These are phyloP conservation scores for Chytridium lagenaria DNA, from an alignment of 371 early-diverging fungal species.

Conservation along the genomic window DNA sequence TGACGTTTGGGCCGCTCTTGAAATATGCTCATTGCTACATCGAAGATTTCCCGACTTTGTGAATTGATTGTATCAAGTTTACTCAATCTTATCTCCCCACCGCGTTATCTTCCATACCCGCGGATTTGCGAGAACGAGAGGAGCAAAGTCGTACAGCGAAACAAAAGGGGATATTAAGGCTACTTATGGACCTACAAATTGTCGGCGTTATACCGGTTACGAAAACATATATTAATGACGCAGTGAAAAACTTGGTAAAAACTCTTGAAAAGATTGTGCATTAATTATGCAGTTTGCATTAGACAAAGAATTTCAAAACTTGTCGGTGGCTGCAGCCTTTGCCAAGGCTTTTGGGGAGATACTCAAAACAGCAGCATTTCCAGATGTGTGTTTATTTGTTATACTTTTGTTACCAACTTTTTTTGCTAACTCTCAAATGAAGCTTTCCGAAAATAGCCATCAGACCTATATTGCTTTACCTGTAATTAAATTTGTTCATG, in stretches of 20 bases:
- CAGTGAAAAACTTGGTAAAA: neutral
- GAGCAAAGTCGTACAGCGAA: conserved; percentile 74
- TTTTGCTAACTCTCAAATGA: no score
- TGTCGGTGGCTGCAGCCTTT: conserved; percentile 79
- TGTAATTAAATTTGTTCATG: conserved; percentile 45
- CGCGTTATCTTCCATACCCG: conserved; percentile 58
- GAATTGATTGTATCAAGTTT: conserved; percentile 67
- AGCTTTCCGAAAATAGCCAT: neutral
- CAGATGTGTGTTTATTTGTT: neutral
- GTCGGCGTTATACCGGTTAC: conserved; percentile 58
- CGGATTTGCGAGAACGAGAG: conserved; percentile 71
- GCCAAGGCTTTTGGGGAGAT: conserved; percentile 69
- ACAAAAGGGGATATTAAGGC: conserved; percentile 74
- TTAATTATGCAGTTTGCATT: conserved; percentile 18
- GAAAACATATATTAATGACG: conserved; percentile 23
- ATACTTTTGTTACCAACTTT: neutral
- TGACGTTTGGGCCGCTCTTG: conserved; percentile 84
- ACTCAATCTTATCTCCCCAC: conserved; percentile 63
- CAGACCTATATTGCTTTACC: neutral
- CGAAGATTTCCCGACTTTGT: conserved; percentile 89
- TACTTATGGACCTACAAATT: conserved; percentile 85
- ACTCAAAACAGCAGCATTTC: conserved; percentile 50
- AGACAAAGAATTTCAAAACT: conserved; percentile 60
- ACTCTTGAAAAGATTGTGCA: neutral
- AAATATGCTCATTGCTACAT: conserved; percentile 88